Base-by-base conservation (phyloP, 768 basidiomycete genomes). In the Tricholoma furcatifolium region DNA sequence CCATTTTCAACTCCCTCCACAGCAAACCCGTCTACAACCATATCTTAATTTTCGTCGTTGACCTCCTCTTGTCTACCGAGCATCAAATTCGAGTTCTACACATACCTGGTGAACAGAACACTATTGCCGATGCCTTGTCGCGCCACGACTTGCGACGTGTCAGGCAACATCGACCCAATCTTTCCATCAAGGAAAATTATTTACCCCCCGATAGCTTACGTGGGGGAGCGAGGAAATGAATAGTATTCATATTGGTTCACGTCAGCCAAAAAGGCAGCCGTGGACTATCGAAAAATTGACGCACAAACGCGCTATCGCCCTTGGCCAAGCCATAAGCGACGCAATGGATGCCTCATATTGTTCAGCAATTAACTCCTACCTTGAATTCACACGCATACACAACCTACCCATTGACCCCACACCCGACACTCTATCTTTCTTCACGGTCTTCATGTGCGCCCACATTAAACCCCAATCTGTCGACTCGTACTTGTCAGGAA, bases 391-490 rank as follows among this genome's bases (percentile, higher is more conserved):
- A 35, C 23, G 52, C 0, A 1, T 54, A 0, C 74, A 78, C 47
- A 6, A 63, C 2, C 57, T 74, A 12, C 63, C 72, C 4, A 23
- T 72, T 12, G 62, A 72, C 0, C 77, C 75, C 0, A 74, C 72
- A 1, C 49, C 57, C 2, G 67, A 76, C 43, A 74, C 74, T 0
- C 58, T 79, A 2, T 64, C 63, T 8, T 67, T 70, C 20, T 78
- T 55, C 53, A 58, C 62, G 3, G 65, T 67, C 1, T 76, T 60
- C 57, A 73, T 71, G 66, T 69, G 51, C 3, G 57, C 61, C 27
- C 67, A 72, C 51, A 74, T 77, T 43, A 59, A 69, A 34, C 73
- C 74, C 0, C 31, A 51, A 10, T 73, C 72, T 0, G 69, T 75
- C 14, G 46, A 45, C 35, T 47, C 65, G 1, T 76, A 76, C 58